Evolutionary conservation across 2,329 filamentous ascomycete genomes (phyloP).

Genomic region (Fusarium lyarnte): DNA sequence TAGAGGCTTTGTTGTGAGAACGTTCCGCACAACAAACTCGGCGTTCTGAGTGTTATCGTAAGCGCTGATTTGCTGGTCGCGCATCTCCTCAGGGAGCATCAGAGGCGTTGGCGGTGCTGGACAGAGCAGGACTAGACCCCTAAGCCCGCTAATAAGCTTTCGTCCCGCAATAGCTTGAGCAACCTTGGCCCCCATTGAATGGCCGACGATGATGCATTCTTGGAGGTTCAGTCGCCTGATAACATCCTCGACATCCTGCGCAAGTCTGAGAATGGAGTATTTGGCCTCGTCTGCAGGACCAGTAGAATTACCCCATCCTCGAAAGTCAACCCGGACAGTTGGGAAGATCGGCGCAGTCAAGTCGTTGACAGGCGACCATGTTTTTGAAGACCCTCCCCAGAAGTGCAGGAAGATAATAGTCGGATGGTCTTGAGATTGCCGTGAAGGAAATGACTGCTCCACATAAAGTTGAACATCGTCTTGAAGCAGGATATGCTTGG

Average conservation of each 20-base stretch:
- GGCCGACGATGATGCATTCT: neutral
- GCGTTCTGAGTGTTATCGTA: neutral
- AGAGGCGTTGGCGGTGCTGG: neutral
- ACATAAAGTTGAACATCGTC: fast-evolving
- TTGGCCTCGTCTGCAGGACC: fast-evolving
- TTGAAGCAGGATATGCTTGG: neutral
- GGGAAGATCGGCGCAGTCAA: fast-evolving
- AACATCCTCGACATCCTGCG: neutral
- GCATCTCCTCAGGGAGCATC: fast-evolving
- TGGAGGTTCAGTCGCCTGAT: fast-evolving
- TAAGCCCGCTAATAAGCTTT: fast-evolving
- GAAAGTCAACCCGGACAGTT: neutral
- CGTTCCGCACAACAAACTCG: neutral
- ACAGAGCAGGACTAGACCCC: neutral
- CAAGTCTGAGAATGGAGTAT: neutral
- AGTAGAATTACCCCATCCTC: neutral
- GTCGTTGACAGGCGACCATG: neutral
- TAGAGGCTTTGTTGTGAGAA: fast-evolving
- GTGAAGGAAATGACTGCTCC: fast-evolving
- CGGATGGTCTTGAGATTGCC: fast-evolving
- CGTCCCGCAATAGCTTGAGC: neutral
- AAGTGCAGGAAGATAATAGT: neutral
- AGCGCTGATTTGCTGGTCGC: neutral
- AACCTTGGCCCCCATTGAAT: neutral
- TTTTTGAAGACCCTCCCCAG: neutral